These are phyloP conservation scores for Prunus yedoensis DNA, from an alignment of 331 rosid species.

Conservation along the genomic window DNA sequence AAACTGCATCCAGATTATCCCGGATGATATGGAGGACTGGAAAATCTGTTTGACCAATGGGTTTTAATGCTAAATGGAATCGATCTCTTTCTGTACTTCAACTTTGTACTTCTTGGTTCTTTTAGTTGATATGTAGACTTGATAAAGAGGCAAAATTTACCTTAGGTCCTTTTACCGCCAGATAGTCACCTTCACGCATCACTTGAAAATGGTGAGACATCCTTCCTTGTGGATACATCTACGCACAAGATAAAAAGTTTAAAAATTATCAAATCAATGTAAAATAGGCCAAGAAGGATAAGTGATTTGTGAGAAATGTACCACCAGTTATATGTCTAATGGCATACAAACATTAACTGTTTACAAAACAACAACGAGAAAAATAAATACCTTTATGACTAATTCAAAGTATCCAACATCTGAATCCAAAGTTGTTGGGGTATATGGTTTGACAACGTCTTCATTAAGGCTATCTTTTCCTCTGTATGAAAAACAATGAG, in stretches of 20 bases:
- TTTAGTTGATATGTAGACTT: background rate
- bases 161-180: constrained; percentile 77
- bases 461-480: constrained; percentile 61
- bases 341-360: too few species aligned
- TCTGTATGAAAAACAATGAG: constrained; percentile 29
- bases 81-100: background rate
- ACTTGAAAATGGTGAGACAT: constrained; percentile 80
- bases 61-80: background rate
- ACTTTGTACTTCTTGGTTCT: background rate
- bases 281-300: background rate
- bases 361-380: background rate
- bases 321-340: background rate
- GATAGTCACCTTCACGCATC: constrained; percentile 62
- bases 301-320: background rate
- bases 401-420: constrained; percentile 71
- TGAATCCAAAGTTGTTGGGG: constrained; percentile 80
- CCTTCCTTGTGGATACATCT: constrained; percentile 83
- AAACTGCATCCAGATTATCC: background rate
- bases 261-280: background rate
- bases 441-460: constrained; percentile 65
- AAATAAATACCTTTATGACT: constrained; percentile 59
- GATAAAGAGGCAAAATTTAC: constrained; percentile 22
- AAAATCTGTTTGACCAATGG: background rate
- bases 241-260: background rate
- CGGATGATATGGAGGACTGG: background rate